Evolutionary conservation across 2,329 filamentous ascomycete genomes (phyloP), one percentile per base, ranked within the genome.

Genomic region (Teratosphaeria viscida): DNA sequence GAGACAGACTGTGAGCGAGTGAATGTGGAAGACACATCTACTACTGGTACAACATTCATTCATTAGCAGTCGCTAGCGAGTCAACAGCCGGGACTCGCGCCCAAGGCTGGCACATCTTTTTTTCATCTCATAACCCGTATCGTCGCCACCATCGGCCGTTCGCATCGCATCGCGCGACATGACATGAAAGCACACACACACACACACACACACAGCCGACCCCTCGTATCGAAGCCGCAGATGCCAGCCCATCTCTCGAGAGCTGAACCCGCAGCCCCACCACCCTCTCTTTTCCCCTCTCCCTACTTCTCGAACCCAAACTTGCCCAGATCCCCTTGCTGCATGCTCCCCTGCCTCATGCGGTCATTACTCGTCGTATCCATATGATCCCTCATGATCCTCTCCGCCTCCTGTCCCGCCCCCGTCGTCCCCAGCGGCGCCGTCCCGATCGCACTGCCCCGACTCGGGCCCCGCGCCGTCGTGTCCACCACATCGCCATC

Each of bases 361-460:
- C 70, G 68, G 57, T 72, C 71, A 34, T 66, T 66, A 35, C 66
- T 66, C 23, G 69, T 70, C 7, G 67, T 77, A 59, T 83, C 81
- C 60, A 86, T 74, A 32, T 80, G 78, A 66, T 86, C 83, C 60
- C 82, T 80, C 61, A 88, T 73, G 60, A 87, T 85, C 60, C 83
- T 78, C 73, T 89, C 86, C 5, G 86, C 84, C 16, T 84, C 77
- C 34, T 16, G 10, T 63, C 88, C 84, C 34, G 72, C 60, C 27
- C 61, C 84, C 27, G 72, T 58, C 23, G 59, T 64, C 57, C 58
- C 60, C 34, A 32, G 5, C 29, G 54, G 53, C 47, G 55, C 59
- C 56, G 35, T 37, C 54, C 68, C 66, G 39, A 68, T 70, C 19
- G 59, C 47, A 10, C 43, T 49, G 16, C 43, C 43, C 26, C 53